Conservation (phyloP, 495 filamentous ascomycete species). For the Neurospora sp. region DNA sequence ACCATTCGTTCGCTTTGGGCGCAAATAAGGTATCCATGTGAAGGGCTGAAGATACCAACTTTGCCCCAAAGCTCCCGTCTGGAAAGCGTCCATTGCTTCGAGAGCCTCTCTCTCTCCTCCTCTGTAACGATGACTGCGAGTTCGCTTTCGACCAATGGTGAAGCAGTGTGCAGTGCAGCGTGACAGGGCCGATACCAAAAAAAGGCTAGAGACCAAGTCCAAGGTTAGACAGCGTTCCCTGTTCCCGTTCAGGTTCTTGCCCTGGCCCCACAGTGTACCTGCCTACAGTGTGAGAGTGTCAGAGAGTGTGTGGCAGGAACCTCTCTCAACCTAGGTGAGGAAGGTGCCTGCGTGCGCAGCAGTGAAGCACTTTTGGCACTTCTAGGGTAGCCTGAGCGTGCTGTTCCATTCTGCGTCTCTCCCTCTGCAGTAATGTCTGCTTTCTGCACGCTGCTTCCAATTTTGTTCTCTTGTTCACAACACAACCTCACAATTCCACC, state of each 20-base stretch:
- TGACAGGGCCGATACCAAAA: neutral
- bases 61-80: neutral
- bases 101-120: neutral
- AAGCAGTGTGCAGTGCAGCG: neutral
- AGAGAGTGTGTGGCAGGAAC: neutral
- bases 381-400: neutral
- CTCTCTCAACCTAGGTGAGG: neutral
- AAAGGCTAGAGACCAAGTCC: neutral
- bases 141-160: neutral
- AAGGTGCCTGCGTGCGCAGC: neutral
- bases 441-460: neutral
- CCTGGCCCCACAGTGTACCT: neutral
- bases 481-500: neutral
- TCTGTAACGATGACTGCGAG: neutral
- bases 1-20: neutral
- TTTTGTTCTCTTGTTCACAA: neutral
- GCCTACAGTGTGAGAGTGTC: neutral
- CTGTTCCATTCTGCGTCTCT: neutral
- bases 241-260: neutral
- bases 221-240: neutral
- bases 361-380: neutral
- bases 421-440: neutral
- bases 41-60: neutral
- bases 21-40: neutral
- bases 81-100: neutral